Evolutionary conservation across 164 flowering plant species (phyloP).

Genomic region (Cinnamomum chago): DNA sequence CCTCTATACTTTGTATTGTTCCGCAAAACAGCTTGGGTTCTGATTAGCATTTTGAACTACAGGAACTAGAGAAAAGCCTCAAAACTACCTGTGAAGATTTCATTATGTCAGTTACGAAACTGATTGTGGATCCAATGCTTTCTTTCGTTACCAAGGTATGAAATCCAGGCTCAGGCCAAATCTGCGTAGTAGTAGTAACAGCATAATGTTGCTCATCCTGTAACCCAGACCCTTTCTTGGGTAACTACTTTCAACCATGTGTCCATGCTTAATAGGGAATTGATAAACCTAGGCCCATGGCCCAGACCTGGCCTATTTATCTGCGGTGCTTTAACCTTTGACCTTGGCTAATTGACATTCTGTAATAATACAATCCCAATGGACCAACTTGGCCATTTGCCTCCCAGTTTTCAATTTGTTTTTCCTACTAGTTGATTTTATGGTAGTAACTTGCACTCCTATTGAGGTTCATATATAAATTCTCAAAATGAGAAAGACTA

Average conservation of each 20-base stretch:
- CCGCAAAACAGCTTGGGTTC: too few relatives aligned
- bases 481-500: neutral
- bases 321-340: neutral
- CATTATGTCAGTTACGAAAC: constrained; percentile 95
- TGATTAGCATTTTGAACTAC: constrained; percentile 10
- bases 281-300: neutral
- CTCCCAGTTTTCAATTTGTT: neutral
- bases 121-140: constrained; percentile 95
- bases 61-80: constrained; percentile 92
- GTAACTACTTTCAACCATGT: neutral
- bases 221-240: neutral
- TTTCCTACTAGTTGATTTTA: neutral
- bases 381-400: too few relatives aligned
- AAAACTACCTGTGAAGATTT: constrained; percentile 96
- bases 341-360: neutral
- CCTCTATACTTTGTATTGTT: neutral
- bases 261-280: neutral
- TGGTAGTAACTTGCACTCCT: neutral
- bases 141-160: constrained; percentile 94
- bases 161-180: neutral
- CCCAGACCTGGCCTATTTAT: neutral
- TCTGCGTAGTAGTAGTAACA: neutral
- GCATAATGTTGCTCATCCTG: neutral
- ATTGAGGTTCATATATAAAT: neutral
- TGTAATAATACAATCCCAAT: neutral